Conservation (phyloP, 768 basidiomycete species). For the Coprinopsis sp. region DNA sequence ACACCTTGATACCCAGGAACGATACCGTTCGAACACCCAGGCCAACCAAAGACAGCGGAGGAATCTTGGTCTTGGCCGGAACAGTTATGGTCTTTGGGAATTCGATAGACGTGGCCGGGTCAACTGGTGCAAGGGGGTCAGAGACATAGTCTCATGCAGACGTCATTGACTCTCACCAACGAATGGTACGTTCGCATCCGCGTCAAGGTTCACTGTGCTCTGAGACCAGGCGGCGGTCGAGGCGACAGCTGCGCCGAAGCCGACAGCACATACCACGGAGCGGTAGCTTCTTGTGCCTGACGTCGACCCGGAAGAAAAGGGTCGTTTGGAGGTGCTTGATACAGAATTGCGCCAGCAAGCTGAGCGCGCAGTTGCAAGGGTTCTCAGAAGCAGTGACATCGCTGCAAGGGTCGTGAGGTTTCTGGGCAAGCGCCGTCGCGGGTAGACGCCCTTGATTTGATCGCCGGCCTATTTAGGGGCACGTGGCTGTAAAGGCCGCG, state of each 20-base stretch:
- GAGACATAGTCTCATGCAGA: background rate
- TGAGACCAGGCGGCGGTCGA: conserved; percentile 17
- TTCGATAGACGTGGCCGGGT: conserved; percentile 67
- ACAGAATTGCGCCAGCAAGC: background rate
- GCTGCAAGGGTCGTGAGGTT: too few species aligned
- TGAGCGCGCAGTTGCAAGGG: background rate
- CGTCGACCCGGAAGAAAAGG: background rate
- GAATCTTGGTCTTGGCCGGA: conserved; percentile 57
- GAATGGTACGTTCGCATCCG: conserved; percentile 12
- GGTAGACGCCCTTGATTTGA: background rate
- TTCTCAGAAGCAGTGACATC: conserved; percentile 8
- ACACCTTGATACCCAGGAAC: conserved; percentile 83
- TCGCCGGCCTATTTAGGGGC: background rate
- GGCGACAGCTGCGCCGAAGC: conserved; percentile 22
- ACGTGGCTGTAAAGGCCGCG: background rate
- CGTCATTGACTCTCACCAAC: conserved; percentile 17
- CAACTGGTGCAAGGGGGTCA: conserved; percentile 37
- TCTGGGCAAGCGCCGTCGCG: background rate
- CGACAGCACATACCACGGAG: conserved; percentile 27
- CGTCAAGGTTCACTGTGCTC: conserved; percentile 44
- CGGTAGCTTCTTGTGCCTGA: background rate
- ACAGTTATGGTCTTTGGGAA: conserved; percentile 66
- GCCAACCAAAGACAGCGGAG: conserved; percentile 69
- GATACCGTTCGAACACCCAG: conserved; percentile 86
- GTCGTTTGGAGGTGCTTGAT: background rate